Base-by-base conservation (phyloP, 192 early-diverging fungal species). In the Coemansia sp. region DNA sequence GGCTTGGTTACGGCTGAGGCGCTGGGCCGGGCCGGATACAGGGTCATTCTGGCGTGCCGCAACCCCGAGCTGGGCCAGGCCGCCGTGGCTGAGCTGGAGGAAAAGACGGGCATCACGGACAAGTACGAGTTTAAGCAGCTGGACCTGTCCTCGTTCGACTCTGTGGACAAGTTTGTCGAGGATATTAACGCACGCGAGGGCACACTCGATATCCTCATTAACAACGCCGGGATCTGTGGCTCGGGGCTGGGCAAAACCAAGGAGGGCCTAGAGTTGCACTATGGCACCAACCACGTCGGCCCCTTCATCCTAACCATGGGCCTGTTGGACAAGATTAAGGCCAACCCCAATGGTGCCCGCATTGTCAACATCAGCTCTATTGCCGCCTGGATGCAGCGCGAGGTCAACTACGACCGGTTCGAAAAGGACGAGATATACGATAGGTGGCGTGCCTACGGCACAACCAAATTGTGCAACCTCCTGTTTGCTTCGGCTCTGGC, bases 261-360 rank as follows among this genome's bases (percentile, higher is more conserved):
- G 19, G 78, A 87, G 29, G 79, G 77, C 19, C 79, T 85, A n/a
- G 85, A 86, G 64, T 22, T 59, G 42, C 83, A 85, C 48, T 80
- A 83, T 33, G 75, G 70, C 8, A 82, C 79, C 13, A 87, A 87
- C 71, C 81, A 85, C 31, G 42, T 87, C 19, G 83, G 71, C 29
- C 76, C 67, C 22, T 72, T 67, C 44, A 49, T 46, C 0, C 56
- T 80, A 33, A 76, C 63, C 14, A 56, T 23, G 2, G 45, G 60
- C 0, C 48, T 78, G 18, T 30, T 64, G 4, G 54, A 62, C 14
- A 8, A 30, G 16, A 58, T 63, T 29, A 55, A 62, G 27, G 28
- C 22, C 0, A 56, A 54, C 4, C n/a, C n/a, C n/a, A n/a, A n/a
- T n/a, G n/a, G n/a, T n/a, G 51, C 64, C 1, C 69, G 66, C n/a